Percentiles rank a stretch among this genome's conserved stretches.
Evolutionary conservation across 495 filamentous ascomycete species (phyloP).

Genomic region (Xylaria intraflava): DNA sequence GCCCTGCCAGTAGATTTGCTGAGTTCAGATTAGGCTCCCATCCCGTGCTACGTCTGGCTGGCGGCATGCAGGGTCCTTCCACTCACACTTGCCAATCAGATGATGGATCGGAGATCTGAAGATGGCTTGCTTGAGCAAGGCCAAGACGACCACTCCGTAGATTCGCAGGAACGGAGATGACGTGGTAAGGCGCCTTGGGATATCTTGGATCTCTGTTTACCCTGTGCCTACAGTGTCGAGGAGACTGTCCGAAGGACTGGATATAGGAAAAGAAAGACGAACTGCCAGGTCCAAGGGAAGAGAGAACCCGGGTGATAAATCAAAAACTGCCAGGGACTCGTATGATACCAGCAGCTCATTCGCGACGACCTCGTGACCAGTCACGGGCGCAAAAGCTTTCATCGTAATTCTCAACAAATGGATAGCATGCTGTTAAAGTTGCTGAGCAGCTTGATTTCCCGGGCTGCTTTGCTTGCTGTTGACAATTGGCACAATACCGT

Average conservation of each 20-base stretch:
- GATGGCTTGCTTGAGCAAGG: neutral
- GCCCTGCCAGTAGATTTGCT: neutral
- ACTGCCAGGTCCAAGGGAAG: too few relatives aligned
- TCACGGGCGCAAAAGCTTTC: neutral
- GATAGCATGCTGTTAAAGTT: neutral
- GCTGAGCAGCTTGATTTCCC: neutral
- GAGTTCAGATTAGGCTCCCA: neutral
- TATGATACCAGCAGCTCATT: neutral
- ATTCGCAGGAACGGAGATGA: neutral
- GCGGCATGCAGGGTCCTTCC: constrained; percentile 8
- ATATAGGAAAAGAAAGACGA: too few relatives aligned
- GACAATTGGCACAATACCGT: too few relatives aligned
- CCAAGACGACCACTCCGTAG: neutral
- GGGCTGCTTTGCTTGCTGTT: neutral
- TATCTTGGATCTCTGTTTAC: neutral
- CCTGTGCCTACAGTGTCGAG: too few relatives aligned
- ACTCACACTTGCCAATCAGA: neutral
- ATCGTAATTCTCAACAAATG: neutral
- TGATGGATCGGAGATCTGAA: neutral
- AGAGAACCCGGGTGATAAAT: too few relatives aligned
- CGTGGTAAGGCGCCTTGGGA: neutral
- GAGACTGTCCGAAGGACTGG: too few relatives aligned
- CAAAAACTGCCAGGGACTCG: too few relatives aligned
- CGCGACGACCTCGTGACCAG: constrained; percentile 3
- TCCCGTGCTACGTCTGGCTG: constrained; percentile 1